These are phyloP conservation scores for Candolleomyces eurysporus DNA, from an alignment of 768 basidiomycete species.

Conservation along the genomic window DNA sequence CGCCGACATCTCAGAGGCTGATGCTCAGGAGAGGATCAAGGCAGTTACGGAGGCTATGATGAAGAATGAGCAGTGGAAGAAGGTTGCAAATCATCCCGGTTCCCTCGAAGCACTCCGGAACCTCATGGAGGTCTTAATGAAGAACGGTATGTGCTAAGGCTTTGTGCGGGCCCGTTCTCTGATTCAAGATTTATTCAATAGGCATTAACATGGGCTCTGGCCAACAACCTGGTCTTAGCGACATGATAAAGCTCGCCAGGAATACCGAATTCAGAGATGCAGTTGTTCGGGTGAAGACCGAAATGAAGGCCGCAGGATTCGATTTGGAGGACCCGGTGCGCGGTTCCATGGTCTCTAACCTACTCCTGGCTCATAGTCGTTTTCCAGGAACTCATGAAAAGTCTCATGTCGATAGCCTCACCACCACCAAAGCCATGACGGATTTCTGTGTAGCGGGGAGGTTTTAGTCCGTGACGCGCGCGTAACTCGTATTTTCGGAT, in stretches of 20 bases:
- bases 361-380: background rate
- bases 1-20: background rate
- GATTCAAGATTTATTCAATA: slow-evolving; percentile 17
- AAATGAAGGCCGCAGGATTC: slow-evolving; percentile 59
- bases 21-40: background rate
- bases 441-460: background rate
- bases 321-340: slow-evolving; percentile 54
- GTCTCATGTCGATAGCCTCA: slow-evolving; percentile 23
- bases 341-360: background rate
- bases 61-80: slow-evolving; percentile 21
- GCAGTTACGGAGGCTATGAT: slow-evolving; percentile 1
- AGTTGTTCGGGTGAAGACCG: slow-evolving; percentile 43
- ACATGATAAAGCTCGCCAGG: slow-evolving; percentile 53
- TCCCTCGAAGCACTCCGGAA: slow-evolving; percentile 47
- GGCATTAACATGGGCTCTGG: slow-evolving; percentile 48
- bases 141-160: slow-evolving; percentile 36
- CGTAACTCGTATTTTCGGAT: background rate
- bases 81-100: slow-evolving; percentile 48
- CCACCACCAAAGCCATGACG: background rate
- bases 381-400: slow-evolving; percentile 46
- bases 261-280: slow-evolving; percentile 53
- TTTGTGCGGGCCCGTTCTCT: background rate
- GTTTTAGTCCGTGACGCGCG: background rate
- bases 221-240: slow-evolving; percentile 44
- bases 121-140: slow-evolving; percentile 43